A percentile compares a stretch with the other conserved stretches of the same genome.
phyloP scores from a whole-genome alignment of 2,329 filamentous ascomycete species.

The Zopfia rhizophila region DNA sequence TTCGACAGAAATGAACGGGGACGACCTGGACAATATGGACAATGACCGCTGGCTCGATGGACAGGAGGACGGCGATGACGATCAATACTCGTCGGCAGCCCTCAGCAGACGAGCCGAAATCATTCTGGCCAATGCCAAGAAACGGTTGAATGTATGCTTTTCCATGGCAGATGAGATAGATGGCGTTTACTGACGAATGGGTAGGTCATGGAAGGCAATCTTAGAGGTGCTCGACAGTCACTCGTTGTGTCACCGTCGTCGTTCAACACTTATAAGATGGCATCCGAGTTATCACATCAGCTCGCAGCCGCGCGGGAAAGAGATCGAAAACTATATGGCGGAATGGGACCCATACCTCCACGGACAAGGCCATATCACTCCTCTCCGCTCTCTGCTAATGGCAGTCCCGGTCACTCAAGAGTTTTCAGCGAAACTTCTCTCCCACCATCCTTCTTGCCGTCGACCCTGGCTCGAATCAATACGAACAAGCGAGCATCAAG shows the following conservation, averaged over 20 bases:
- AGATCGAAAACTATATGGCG: slow-evolving; percentile 47
- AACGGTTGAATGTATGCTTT: slow-evolving; percentile 78
- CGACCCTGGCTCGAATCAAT: slow-evolving; percentile 36
- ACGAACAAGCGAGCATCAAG: slow-evolving; percentile 51
- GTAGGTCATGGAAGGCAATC: slow-evolving; percentile 93
- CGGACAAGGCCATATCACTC: slow-evolving; percentile 42
- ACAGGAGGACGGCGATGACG: slow-evolving; percentile 60
- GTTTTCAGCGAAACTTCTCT: slow-evolving; percentile 55
- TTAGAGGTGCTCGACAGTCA: slow-evolving; percentile 79
- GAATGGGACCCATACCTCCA: slow-evolving; percentile 49
- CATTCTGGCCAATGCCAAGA: slow-evolving; percentile 93
- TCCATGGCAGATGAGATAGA: slow-evolving; percentile 3
- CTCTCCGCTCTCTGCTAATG: slow-evolving; percentile 42
- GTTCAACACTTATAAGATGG: slow-evolving; percentile 54
- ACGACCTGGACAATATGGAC: slow-evolving; percentile 48
- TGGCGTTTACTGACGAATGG: slow-evolving; percentile 33
- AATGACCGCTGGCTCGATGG: slow-evolving; percentile 48
- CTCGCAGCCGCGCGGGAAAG: slow-evolving; percentile 47
- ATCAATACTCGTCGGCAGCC: slow-evolving; percentile 76
- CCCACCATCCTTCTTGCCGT: slow-evolving; percentile 43
- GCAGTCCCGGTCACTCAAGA: slow-evolving; percentile 49
- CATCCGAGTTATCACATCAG: slow-evolving; percentile 45
- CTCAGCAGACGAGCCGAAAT: slow-evolving; percentile 86
- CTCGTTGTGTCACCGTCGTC: slow-evolving; percentile 64
- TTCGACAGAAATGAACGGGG: slow-evolving; percentile 22